Percentiles rank a stretch among this genome's conserved stretches.
phyloP scores from a whole-genome alignment of 108 stramenopile species.

The Nitzschia palea region DNA sequence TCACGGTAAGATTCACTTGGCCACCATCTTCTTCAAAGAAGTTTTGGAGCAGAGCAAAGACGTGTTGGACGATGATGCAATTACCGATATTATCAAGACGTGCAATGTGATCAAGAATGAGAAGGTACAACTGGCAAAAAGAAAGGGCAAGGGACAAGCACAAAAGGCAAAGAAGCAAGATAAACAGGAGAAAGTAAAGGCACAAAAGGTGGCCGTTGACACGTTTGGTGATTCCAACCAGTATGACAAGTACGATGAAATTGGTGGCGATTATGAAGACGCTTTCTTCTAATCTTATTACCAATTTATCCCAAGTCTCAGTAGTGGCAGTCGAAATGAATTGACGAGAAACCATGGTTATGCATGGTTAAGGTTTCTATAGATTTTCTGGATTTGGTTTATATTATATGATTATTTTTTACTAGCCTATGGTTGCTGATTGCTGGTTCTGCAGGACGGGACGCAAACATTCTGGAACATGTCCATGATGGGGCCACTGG shows the following conservation, averaged over 20 bases:
- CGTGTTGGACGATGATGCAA: slow-evolving; percentile 81
- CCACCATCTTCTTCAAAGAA: slow-evolving; percentile 80
- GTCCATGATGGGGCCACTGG: slow-evolving; percentile 66
- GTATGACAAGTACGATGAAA: slow-evolving; percentile 84
- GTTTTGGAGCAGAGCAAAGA: slow-evolving; percentile 79
- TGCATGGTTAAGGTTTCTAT: too few relatives aligned
- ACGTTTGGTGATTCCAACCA: slow-evolving; percentile 86
- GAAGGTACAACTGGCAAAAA: slow-evolving; percentile 81
- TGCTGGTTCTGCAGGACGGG: too few relatives aligned
- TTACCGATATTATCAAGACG: slow-evolving; percentile 85
- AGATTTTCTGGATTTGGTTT: too few relatives aligned
- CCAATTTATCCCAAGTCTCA: too few relatives aligned
- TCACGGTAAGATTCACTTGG: slow-evolving; percentile 84
- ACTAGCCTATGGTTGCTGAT: too few relatives aligned
- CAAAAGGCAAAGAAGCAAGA: slow-evolving; percentile 88
- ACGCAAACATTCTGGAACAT: slow-evolving; percentile 32
- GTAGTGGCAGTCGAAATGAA: too few relatives aligned
- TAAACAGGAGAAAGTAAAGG: slow-evolving; percentile 79
- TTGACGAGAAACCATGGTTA: too few relatives aligned
- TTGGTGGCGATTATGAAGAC: slow-evolving; percentile 85
- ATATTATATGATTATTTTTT: too few relatives aligned
- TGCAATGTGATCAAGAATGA: slow-evolving; percentile 93
- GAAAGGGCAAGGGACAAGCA: slow-evolving; percentile 88
- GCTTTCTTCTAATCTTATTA: slow-evolving; percentile 73
- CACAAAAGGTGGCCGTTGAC: slow-evolving; percentile 67